Percentiles rank a stretch among this genome's conserved stretches.
Evolutionary conservation across 116 monocot genomes (phyloP).

Genomic region (Iris pallida): DNA sequence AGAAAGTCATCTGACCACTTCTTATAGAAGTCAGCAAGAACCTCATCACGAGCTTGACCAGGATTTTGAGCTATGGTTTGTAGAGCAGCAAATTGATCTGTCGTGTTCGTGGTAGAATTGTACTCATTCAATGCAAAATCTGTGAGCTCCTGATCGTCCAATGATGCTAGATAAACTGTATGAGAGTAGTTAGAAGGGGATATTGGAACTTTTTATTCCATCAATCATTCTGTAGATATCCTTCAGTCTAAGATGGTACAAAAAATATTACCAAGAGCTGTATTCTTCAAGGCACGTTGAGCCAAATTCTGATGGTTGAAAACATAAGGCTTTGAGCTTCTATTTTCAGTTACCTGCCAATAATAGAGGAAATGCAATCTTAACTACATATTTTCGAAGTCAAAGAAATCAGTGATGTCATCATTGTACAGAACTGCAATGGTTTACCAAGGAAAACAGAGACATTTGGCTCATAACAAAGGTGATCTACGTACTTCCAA

Average conservation of each 20-base stretch:
- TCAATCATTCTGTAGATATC: background rate
- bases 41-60: too few species aligned
- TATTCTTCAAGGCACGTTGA: conserved; percentile 44
- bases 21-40: too few species aligned
- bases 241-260: background rate
- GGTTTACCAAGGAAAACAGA: too few species aligned
- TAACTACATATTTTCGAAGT: background rate
- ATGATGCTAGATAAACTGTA: conserved; percentile 72
- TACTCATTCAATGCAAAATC: conserved; percentile 72
- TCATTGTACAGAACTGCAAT: too few species aligned
- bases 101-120: conserved; percentile 89
- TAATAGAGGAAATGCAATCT: background rate
- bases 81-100: conserved; percentile 97
- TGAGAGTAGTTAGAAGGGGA: conserved; percentile 9
- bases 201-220: conserved; percentile 1
- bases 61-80: too few species aligned
- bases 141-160: conserved; percentile 69
- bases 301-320: conserved; percentile 50
- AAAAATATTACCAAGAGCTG: conserved; percentile 24
- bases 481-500: too few species aligned
- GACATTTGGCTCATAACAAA: too few species aligned
- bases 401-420: background rate
- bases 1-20: too few species aligned
- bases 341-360: conserved; percentile 40
- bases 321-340: conserved; percentile 37